phyloP scores from a whole-genome alignment of 2,329 filamentous ascomycete species.

The Talaromyces sp. region DNA sequence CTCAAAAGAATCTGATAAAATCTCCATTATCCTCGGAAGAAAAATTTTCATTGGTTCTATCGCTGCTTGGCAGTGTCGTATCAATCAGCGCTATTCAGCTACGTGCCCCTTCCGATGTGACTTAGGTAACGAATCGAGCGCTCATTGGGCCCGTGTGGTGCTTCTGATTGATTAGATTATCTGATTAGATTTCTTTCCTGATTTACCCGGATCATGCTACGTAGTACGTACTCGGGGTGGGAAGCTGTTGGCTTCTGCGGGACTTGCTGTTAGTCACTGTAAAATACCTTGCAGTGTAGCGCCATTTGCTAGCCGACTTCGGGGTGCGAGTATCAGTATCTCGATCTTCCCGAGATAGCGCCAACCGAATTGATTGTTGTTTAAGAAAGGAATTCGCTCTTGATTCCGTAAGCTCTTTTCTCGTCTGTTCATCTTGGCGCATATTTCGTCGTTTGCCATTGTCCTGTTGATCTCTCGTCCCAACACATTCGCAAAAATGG shows the following conservation, averaged over 20 bases:
- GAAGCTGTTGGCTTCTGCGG: neutral
- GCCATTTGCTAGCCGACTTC: neutral
- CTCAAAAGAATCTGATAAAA: conserved; percentile 8
- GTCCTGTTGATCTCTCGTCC: neutral
- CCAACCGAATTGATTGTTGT: neutral
- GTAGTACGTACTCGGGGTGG: neutral
- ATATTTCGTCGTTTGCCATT: neutral
- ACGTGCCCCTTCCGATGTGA: neutral
- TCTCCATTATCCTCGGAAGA: neutral
- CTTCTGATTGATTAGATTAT: conserved; percentile 15
- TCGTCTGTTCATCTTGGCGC: neutral
- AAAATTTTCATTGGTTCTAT: neutral
- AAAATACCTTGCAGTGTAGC: neutral
- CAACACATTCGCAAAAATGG: neutral
- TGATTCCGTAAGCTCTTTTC: neutral
- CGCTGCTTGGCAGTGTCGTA: neutral
- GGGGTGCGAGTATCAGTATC: neutral
- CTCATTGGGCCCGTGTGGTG: neutral
- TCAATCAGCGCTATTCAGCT: neutral
- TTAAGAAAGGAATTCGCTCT: neutral
- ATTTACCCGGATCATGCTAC: neutral
- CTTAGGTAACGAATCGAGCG: neutral
- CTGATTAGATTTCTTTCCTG: conserved; percentile 3
- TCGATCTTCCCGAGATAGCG: neutral
- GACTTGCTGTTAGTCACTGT: neutral